Percentiles rank a stretch among this genome's conserved stretches.
These are phyloP conservation scores for Basipetospora sp. DNA, from an alignment of 2,329 filamentous ascomycete species.

Conservation along the genomic window DNA sequence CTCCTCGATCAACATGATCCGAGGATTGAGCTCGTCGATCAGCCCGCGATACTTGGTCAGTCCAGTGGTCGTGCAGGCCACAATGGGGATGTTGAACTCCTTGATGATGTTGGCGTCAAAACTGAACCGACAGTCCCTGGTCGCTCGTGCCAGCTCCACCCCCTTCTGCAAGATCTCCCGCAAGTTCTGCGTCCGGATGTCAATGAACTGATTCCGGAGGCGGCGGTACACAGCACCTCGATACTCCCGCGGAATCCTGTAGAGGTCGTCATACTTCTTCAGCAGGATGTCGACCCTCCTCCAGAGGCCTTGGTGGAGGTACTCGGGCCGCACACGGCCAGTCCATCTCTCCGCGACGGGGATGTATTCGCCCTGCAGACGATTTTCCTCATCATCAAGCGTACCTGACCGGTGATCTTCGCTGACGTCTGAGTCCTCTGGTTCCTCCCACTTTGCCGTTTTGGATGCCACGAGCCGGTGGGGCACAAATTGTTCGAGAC, in stretches of 20 bases:
- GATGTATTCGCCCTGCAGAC: constrained; percentile 39
- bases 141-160: constrained; percentile 30
- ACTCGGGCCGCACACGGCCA: neutral
- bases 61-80: constrained; percentile 63
- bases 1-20: constrained; percentile 61
- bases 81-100: constrained; percentile 28
- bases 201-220: constrained; percentile 42
- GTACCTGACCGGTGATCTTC: neutral
- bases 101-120: constrained; percentile 34
- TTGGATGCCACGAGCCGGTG: neutral
- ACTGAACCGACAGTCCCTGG: constrained; percentile 44
- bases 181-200: constrained; percentile 30
- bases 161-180: constrained; percentile 35
- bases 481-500: neutral
- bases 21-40: constrained; percentile 50
- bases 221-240: constrained; percentile 54
- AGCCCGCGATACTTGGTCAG: constrained; percentile 65
- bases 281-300: constrained; percentile 9
- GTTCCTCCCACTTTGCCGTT: neutral
- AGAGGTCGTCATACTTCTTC: constrained; percentile 34
- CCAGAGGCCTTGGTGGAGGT: constrained; percentile 4
- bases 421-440: constrained; percentile 1
- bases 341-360: constrained; percentile 6
- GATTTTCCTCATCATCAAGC: constrained; percentile 20
- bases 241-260: constrained; percentile 36